These are phyloP conservation scores for Nakazawaea holstii DNA, from an alignment of 805 yeast genomes.

Conservation along the genomic window DNA sequence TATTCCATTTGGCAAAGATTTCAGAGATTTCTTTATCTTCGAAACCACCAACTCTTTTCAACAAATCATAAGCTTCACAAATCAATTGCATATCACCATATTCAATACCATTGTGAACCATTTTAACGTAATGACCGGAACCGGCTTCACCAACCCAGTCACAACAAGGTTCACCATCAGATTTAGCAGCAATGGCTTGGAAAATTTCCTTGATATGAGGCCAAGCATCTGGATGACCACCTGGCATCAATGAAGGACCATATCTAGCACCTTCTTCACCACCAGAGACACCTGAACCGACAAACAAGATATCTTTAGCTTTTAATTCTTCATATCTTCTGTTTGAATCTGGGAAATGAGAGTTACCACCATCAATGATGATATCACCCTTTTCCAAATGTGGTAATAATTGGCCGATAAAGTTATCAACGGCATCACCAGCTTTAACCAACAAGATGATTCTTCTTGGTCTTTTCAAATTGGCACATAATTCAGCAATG, in stretches of 20 bases:
- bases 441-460: constrained; percentile 93
- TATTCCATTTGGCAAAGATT: constrained; percentile 91
- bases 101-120: constrained; percentile 99
- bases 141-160: constrained; percentile 99
- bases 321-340: constrained; percentile 91
- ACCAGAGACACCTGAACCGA: constrained; percentile 99
- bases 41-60: constrained; percentile 92
- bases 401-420: constrained; percentile 85
- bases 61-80: constrained; percentile 93
- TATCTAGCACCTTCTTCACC: constrained; percentile 99
- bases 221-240: constrained; percentile 98
- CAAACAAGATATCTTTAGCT: constrained; percentile 82
- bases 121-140: constrained; percentile 97
- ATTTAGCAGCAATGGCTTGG: constrained; percentile 93
- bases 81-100: constrained; percentile 99
- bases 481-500: constrained; percentile 76
- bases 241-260: constrained; percentile 99
- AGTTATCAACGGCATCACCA: constrained; percentile 89
- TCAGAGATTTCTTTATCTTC: constrained; percentile 88
- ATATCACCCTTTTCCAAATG: constrained; percentile 94
- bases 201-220: constrained; percentile 95
- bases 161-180: constrained; percentile 99
- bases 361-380: constrained; percentile 99
- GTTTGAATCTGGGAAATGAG: constrained; percentile 98
- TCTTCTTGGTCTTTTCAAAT: constrained; percentile 96